phyloP scores from a whole-genome alignment of 257 asterid genomes.

The Galeopsis tetrahit region DNA sequence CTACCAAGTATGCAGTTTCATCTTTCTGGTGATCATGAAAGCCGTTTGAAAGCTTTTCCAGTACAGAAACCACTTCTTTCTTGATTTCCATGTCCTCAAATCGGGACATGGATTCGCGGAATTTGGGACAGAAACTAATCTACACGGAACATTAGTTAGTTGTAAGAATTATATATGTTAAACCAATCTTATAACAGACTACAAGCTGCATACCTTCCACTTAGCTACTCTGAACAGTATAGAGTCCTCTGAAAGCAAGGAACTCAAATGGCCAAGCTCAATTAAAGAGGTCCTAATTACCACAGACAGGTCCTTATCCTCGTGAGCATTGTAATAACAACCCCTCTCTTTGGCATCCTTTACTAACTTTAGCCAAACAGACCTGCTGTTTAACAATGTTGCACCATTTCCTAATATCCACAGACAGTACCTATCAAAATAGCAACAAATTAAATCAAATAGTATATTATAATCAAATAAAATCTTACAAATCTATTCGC shows the following conservation, averaged over 20 bases:
- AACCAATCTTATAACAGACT: neutral
- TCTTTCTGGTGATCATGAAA: constrained; percentile 43
- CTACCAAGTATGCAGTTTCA: neutral
- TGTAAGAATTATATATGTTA: neutral
- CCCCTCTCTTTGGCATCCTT: constrained; percentile 57
- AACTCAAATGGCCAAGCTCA: constrained; percentile 41
- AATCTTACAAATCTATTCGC: neutral
- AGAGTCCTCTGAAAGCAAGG: constrained; percentile 40
- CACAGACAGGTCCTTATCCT: constrained; percentile 42
- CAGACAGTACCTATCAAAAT: constrained; percentile 55
- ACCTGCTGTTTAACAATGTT: constrained; percentile 54
- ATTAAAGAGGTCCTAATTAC: constrained; percentile 52
- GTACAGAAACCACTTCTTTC: constrained; percentile 43
- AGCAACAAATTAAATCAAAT: neutral
- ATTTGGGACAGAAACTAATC: constrained; percentile 48
- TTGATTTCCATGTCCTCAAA: constrained; percentile 33
- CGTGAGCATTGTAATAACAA: constrained; percentile 52
- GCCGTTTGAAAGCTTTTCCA: constrained; percentile 58
- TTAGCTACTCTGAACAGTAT: constrained; percentile 40
- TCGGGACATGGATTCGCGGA: constrained; percentile 44
- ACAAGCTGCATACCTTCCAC: constrained; percentile 49
- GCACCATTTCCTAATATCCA: constrained; percentile 70
- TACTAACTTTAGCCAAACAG: constrained; percentile 62
- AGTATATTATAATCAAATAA: neutral
- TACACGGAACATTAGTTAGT: constrained; percentile 8